These are phyloP conservation scores for Nannochloropsis gaditana DNA, from an alignment of 108 stramenopile species.

Conservation along the genomic window DNA sequence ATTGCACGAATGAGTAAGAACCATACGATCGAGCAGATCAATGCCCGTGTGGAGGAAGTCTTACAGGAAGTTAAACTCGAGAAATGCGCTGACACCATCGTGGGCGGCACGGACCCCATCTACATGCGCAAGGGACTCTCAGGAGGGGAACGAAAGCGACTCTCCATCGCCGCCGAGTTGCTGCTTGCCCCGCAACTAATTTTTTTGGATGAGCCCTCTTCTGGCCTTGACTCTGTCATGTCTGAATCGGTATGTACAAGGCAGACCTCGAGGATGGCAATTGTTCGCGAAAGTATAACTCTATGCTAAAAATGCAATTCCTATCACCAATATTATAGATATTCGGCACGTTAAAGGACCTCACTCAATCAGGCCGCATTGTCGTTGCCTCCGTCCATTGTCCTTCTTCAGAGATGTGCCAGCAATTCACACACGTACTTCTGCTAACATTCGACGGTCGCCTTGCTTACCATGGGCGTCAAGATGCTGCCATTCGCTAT, in stretches of 20 bases:
- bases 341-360: not conserved
- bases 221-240: constrained; percentile 26
- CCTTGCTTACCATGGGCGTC: constrained; percentile 48
- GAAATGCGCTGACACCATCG: not conserved
- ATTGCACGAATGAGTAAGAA: not conserved
- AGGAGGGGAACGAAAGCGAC: constrained; percentile 78
- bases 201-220: constrained; percentile 69
- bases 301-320: no score
- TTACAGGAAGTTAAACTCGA: constrained; percentile 26
- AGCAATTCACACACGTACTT: constrained; percentile 53
- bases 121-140: constrained; percentile 59
- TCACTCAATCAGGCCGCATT: constrained; percentile 25
- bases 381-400: constrained; percentile 56
- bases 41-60: constrained; percentile 11
- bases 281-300: no score
- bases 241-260: not conserved
- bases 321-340: not conserved
- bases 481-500: constrained; percentile 44
- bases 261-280: no score
- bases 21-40: not conserved
- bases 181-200: constrained; percentile 67
- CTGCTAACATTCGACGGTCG: constrained; percentile 49
- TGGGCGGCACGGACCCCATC: constrained; percentile 34
- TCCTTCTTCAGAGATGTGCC: constrained; percentile 56
- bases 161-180: constrained; percentile 71